phyloP scores from a whole-genome alignment of 164 flowering plant species.

The Berberis vulgaris region DNA sequence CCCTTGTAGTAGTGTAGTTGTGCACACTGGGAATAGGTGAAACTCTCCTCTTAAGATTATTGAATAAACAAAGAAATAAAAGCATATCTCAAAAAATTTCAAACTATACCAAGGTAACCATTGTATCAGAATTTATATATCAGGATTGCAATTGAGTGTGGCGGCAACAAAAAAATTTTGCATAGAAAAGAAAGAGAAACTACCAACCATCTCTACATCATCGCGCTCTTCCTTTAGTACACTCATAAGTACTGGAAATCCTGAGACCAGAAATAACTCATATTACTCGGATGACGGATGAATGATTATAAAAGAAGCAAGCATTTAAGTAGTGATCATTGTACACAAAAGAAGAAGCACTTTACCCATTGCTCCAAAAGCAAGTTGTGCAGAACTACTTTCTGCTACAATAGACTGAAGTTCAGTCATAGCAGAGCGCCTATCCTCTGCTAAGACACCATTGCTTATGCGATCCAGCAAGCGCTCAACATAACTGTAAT shows the following conservation, averaged over 20 bases:
- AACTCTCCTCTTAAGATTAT: no score
- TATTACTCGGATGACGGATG: neutral
- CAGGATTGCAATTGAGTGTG: neutral
- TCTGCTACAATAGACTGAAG: slow-evolving; percentile 92
- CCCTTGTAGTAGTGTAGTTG: no score
- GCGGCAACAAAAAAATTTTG: slow-evolving; percentile 1
- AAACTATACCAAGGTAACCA: no score
- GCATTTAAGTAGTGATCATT: neutral
- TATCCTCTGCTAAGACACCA: slow-evolving; percentile 83
- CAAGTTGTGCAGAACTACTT: slow-evolving; percentile 74
- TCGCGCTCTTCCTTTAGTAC: slow-evolving; percentile 89
- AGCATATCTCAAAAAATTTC: no score
- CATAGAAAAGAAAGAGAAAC: neutral
- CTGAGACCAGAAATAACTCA: slow-evolving; percentile 29
- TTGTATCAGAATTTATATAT: no score
- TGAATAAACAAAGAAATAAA: no score
- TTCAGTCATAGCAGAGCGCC: slow-evolving; percentile 77
- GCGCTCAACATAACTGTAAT: slow-evolving; percentile 71
- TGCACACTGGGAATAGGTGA: no score
- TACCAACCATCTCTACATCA: slow-evolving; percentile 85
- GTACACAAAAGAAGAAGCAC: slow-evolving; percentile 9
- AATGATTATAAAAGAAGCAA: neutral
- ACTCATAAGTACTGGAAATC: slow-evolving; percentile 80
- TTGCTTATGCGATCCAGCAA: slow-evolving; percentile 93
- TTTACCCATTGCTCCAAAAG: slow-evolving; percentile 94